Evolutionary conservation across 2,329 filamentous ascomycete species (phyloP).

Genomic region (Aureobasidium namibiae): DNA sequence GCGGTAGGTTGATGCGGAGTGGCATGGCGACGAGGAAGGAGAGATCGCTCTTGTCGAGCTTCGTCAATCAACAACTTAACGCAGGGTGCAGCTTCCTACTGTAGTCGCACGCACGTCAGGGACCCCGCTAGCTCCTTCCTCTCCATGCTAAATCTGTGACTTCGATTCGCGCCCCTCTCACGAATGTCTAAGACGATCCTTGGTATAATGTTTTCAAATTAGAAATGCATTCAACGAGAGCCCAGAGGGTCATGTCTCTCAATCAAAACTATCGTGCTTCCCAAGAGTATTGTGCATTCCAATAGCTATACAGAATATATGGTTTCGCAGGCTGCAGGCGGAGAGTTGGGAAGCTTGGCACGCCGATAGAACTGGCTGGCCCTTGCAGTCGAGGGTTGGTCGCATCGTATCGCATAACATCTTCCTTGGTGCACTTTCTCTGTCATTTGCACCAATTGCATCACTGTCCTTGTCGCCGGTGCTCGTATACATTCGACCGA

Average conservation of each 20-base stretch:
- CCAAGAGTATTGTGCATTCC: too few relatives aligned
- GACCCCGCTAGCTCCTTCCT: too few relatives aligned
- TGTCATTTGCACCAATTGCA: background rate
- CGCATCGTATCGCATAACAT: background rate
- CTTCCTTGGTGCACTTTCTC: background rate
- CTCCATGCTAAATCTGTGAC: too few relatives aligned
- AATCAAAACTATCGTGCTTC: too few relatives aligned
- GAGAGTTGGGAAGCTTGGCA: background rate
- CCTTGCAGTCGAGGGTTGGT: background rate
- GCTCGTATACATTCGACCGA: background rate
- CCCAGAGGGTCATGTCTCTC: too few relatives aligned
- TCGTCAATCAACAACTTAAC: background rate
- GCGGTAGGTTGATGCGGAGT: constrained; percentile 82
- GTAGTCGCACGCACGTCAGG: too few relatives aligned
- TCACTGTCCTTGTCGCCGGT: background rate
- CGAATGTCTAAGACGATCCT: too few relatives aligned
- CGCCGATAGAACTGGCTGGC: background rate
- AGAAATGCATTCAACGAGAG: too few relatives aligned
- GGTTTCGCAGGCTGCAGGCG: too few relatives aligned
- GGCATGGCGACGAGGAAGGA: constrained; percentile 46
- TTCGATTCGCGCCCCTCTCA: too few relatives aligned
- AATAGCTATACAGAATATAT: too few relatives aligned
- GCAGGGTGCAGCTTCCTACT: background rate
- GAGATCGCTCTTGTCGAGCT: background rate
- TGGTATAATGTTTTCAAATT: too few relatives aligned